A percentile compares a stretch with the other conserved stretches of the same genome.
phyloP scores from a whole-genome alignment of 2,329 filamentous ascomycete genomes.

The Cytospora piceae region DNA sequence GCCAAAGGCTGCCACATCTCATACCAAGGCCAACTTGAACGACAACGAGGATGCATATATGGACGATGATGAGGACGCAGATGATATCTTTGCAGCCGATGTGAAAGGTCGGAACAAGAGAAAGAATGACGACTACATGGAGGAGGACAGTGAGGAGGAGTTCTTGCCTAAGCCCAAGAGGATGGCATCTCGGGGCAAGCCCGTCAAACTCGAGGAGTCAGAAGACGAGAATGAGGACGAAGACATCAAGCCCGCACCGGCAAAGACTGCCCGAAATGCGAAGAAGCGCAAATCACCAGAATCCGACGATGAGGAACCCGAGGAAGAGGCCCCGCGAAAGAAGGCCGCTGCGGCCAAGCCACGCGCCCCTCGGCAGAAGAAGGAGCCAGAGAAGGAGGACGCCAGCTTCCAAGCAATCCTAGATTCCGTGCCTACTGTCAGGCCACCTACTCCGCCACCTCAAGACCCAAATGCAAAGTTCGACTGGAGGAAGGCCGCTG shows the following conservation, averaged over 20 bases:
- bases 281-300: slow-evolving; percentile 29
- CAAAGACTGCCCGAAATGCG: slow-evolving; percentile 39
- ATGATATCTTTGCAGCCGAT: slow-evolving; percentile 82
- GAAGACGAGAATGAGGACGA: slow-evolving; percentile 41
- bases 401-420: slow-evolving; percentile 81
- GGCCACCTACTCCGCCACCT: slow-evolving; percentile 81
- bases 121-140: slow-evolving; percentile 77
- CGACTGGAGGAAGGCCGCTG: slow-evolving; percentile 69
- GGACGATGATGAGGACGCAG: slow-evolving; percentile 71
- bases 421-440: slow-evolving; percentile 81
- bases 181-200: slow-evolving; percentile 50
- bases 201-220: slow-evolving; percentile 39
- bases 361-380: slow-evolving; percentile 64
- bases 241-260: slow-evolving; percentile 36
- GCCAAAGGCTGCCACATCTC: slow-evolving; percentile 45
- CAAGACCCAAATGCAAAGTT: slow-evolving; percentile 75
- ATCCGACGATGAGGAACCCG: slow-evolving; percentile 26
- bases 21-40: slow-evolving; percentile 47
- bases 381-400: slow-evolving; percentile 68
- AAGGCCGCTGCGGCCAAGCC: slow-evolving; percentile 62
- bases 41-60: slow-evolving; percentile 62
- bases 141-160: slow-evolving; percentile 73
- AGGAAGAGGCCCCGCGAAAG: slow-evolving; percentile 44
- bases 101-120: slow-evolving; percentile 67
- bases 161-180: slow-evolving; percentile 63